These are phyloP conservation scores for Pseudogymnoascus sp. DNA, from an alignment of 2,329 filamentous ascomycete species.

Conservation along the genomic window DNA sequence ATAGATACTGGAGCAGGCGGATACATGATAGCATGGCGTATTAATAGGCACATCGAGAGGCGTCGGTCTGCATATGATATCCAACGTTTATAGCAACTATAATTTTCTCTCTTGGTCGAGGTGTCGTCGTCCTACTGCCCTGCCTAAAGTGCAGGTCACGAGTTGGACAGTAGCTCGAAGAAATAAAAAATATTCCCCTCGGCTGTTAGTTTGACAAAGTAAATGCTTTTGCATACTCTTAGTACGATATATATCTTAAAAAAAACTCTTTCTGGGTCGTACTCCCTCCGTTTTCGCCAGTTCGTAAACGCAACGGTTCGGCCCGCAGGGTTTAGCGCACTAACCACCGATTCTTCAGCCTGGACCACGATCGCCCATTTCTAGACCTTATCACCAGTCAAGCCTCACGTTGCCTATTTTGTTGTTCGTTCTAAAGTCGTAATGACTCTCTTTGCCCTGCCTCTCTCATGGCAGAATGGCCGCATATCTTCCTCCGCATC, in stretches of 20 bases:
- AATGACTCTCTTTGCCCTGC: constrained; percentile 24
- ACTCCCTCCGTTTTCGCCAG: neutral
- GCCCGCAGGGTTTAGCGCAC: neutral
- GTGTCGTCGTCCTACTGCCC: neutral
- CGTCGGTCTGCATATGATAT: neutral
- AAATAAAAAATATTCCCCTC: neutral
- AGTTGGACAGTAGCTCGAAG: neutral
- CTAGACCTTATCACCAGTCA: neutral
- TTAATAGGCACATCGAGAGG: neutral
- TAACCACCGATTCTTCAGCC: neutral
- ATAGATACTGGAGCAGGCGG: neutral
- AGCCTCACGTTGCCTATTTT: neutral
- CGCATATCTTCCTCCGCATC: constrained; percentile 11
- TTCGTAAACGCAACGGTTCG: neutral
- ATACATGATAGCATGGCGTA: constrained; percentile 6
- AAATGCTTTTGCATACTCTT: neutral
- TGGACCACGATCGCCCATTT: neutral
- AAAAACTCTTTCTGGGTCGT: neutral
- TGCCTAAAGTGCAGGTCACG: neutral
- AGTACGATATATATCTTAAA: neutral
- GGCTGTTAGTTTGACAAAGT: neutral
- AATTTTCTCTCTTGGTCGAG: neutral
- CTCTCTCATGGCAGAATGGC: constrained; percentile 14
- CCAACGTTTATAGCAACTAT: constrained; percentile 1
- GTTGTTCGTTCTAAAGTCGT: neutral